These are phyloP conservation scores for Amaranthus tricolor DNA, from an alignment of 179 eudicot genomes.

Conservation along the genomic window DNA sequence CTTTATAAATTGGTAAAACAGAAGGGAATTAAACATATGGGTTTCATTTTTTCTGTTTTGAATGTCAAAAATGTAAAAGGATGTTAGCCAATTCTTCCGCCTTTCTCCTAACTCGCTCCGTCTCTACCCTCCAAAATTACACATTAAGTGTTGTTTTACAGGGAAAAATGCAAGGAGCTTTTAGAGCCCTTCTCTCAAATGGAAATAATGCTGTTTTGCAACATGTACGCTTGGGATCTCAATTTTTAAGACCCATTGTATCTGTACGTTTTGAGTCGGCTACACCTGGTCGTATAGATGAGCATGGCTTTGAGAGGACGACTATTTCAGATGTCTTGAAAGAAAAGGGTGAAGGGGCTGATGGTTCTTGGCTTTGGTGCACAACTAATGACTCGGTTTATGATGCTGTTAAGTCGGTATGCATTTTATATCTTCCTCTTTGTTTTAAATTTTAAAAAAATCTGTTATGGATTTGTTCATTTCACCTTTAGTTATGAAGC, in stretches of 20 bases:
- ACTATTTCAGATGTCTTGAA: slow-evolving; percentile 73
- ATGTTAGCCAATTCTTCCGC: too few species aligned
- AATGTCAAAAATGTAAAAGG: too few species aligned
- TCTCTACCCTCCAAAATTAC: not conserved
- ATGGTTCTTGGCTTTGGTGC: slow-evolving; percentile 99
- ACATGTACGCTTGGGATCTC: slow-evolving; percentile 60
- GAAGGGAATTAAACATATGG: too few species aligned
- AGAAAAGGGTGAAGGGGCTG: slow-evolving; percentile 77
- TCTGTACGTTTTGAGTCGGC: slow-evolving; percentile 63
- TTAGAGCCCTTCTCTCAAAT: slow-evolving; percentile 51
- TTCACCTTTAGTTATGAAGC: too few species aligned
- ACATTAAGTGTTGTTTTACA: not conserved
- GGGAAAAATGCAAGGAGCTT: slow-evolving; percentile 75
- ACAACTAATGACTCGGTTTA: slow-evolving; percentile 81
- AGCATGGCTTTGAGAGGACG: slow-evolving; percentile 91
- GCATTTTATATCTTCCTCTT: slow-evolving; percentile 14
- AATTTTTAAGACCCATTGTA: slow-evolving; percentile 50
- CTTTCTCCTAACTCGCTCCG: too few species aligned
- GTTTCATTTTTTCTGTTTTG: too few species aligned
- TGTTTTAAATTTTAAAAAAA: too few species aligned
- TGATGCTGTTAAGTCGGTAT: slow-evolving; percentile 91
- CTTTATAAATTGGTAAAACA: too few species aligned
- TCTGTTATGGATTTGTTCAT: not conserved
- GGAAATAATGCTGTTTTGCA: slow-evolving; percentile 76
- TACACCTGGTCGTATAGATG: slow-evolving; percentile 68